phyloP scores from a whole-genome alignment of 768 basidiomycete species.

The Grammothele lineata region DNA sequence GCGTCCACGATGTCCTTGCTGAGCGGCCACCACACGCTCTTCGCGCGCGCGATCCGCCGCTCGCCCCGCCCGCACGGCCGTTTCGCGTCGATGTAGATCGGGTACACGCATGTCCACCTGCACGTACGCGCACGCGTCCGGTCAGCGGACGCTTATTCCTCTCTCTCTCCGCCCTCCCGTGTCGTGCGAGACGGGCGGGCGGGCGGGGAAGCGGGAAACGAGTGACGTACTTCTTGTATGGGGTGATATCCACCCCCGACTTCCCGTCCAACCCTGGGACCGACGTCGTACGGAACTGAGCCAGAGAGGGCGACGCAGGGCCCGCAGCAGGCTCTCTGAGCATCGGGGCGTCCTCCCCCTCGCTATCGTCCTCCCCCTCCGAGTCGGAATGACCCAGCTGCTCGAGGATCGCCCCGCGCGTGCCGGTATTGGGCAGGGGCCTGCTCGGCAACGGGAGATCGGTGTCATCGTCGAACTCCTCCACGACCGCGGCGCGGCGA shows the following conservation, averaged over 20 bases:
- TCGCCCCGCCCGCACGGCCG: constrained; percentile 80
- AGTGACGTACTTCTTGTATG: constrained; percentile 70
- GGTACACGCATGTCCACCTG: constrained; percentile 96
- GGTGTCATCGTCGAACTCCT: constrained; percentile 91
- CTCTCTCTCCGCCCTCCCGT: no score
- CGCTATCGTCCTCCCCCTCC: constrained; percentile 18
- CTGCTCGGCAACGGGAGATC: constrained; percentile 77
- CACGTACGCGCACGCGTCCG: constrained; percentile 5
- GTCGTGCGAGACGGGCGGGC: no score
- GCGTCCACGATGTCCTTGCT: constrained; percentile 91
- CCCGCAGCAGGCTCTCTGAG: constrained; percentile 31
- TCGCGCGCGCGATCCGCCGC: constrained; percentile 73
- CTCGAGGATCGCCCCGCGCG: constrained; percentile 73
- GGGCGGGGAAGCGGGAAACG: not conserved
- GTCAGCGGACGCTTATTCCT: not conserved
- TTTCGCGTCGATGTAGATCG: constrained; percentile 96
- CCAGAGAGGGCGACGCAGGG: constrained; percentile 50
- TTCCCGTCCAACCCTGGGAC: no score
- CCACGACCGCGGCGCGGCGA: constrained; percentile 59
- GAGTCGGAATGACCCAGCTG: constrained; percentile 62
- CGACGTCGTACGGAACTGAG: constrained; percentile 24
- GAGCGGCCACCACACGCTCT: constrained; percentile 92
- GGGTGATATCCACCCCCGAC: constrained; percentile 78
- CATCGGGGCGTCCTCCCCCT: constrained; percentile 1
- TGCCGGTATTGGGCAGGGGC: constrained; percentile 60